Evolutionary conservation across 2,329 filamentous ascomycete genomes (phyloP).

Genomic region (Cladophialophora carrionii): DNA sequence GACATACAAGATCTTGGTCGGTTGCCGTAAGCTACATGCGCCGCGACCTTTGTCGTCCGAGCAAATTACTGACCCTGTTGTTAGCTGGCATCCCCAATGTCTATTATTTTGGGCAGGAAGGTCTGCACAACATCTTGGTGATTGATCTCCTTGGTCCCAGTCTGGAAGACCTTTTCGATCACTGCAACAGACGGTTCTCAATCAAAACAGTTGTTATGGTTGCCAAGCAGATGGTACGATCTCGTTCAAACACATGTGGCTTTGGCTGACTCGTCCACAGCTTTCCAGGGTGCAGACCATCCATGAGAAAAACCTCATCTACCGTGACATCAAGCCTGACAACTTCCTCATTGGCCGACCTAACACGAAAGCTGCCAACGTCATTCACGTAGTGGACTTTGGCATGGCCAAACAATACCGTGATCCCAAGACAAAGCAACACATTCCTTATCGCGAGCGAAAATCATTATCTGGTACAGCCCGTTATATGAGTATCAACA

Average conservation of each 20-base stretch:
- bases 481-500: constrained; percentile 99
- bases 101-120: constrained; percentile 98
- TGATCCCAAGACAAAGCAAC: constrained; percentile 98
- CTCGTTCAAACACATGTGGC: background rate
- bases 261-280: constrained; percentile 50
- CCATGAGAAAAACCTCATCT: constrained; percentile 98
- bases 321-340: constrained; percentile 98
- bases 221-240: constrained; percentile 88
- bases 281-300: constrained; percentile 90
- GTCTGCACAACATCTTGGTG: constrained; percentile 97
- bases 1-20: constrained; percentile 98
- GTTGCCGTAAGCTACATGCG: constrained; percentile 78
- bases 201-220: constrained; percentile 99
- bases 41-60: constrained; percentile 1
- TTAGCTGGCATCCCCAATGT: constrained; percentile 97
- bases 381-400: constrained; percentile 98
- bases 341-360: constrained; percentile 97
- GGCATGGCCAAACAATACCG: constrained; percentile 99
- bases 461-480: constrained; percentile 97
- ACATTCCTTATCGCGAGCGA: constrained; percentile 95
- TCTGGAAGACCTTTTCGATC: constrained; percentile 81
- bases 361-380: constrained; percentile 90
- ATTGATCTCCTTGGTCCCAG: constrained; percentile 95
- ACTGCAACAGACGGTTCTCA: constrained; percentile 91
- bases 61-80: constrained; percentile 28